Evolutionary conservation across 441 rosid species (phyloP).

Genomic region (Brassica hybrid): DNA sequence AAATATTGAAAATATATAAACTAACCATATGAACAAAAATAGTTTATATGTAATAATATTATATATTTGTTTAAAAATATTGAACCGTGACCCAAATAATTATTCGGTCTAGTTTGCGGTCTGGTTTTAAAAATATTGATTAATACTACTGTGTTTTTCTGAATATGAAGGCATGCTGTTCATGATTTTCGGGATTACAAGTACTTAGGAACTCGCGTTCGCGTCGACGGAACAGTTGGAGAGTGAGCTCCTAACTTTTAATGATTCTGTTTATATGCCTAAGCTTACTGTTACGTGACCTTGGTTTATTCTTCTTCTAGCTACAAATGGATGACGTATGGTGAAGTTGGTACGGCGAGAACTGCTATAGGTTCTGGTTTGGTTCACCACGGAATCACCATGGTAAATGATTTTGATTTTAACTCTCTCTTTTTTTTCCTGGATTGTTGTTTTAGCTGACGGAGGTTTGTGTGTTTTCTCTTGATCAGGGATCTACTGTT

Average conservation of each 20-base stretch:
- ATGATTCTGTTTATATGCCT: background rate
- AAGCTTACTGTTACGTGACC: background rate
- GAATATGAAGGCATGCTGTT: no score
- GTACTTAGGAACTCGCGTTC: slow-evolving; percentile 78
- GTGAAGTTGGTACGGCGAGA: slow-evolving; percentile 93
- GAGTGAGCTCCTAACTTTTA: slow-evolving; percentile 62
- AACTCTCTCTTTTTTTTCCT: background rate
- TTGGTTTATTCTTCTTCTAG: slow-evolving; percentile 38
- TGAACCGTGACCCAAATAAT: no score
- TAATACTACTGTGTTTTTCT: no score
- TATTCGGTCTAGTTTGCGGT: no score
- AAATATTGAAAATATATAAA: no score
- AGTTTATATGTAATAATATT: no score
- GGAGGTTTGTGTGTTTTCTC: background rate
- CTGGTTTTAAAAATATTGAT: no score
- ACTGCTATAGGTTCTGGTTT: slow-evolving; percentile 89
- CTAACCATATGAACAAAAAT: no score
- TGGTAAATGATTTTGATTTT: slow-evolving; percentile 46
- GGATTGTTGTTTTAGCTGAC: slow-evolving; percentile 11
- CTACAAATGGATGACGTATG: slow-evolving; percentile 99
- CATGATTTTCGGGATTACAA: no score
- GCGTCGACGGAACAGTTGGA: slow-evolving; percentile 94
- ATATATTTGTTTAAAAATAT: no score
- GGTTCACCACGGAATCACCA: slow-evolving; percentile 68
- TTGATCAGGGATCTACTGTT: slow-evolving; percentile 75